Conservation (phyloP, 495 filamentous ascomycete species). For the Neurospora hispaniola region DNA sequence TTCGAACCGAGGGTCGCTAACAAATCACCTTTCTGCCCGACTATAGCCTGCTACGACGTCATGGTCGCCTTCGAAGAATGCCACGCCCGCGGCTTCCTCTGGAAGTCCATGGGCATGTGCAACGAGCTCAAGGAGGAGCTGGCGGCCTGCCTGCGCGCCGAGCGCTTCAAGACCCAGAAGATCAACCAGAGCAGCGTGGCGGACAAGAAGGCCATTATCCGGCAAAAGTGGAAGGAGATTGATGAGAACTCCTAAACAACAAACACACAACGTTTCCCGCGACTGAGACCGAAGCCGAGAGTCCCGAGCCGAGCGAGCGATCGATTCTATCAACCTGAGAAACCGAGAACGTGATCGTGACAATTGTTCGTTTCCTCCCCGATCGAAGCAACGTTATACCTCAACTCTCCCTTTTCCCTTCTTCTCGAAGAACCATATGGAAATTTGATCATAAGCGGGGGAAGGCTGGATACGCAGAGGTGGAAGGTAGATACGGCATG, state of each 20-base stretch:
- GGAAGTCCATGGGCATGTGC: conserved; percentile 82
- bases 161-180: conserved; percentile 65
- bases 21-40: not conserved
- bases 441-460: no score
- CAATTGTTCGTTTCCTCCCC: no score
- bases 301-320: no score
- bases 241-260: conserved; percentile 44
- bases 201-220: conserved; percentile 55
- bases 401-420: no score
- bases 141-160: conserved; percentile 67
- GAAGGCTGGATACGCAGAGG: no score
- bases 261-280: no score
- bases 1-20: not conserved
- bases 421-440: no score
- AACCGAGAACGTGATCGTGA: no score
- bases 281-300: no score
- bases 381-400: no score
- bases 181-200: conserved; percentile 64
- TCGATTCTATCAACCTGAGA: no score
- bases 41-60: conserved; percentile 72
- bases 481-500: no score
- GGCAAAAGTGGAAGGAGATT: conserved; percentile 71
- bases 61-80: conserved; percentile 92
- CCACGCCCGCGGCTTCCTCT: conserved; percentile 83
- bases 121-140: conserved; percentile 73